Evolutionary conservation across 768 basidiomycete species (phyloP), one percentile per base, ranked within the genome.

Genomic region (Butyriboletus loyo): DNA sequence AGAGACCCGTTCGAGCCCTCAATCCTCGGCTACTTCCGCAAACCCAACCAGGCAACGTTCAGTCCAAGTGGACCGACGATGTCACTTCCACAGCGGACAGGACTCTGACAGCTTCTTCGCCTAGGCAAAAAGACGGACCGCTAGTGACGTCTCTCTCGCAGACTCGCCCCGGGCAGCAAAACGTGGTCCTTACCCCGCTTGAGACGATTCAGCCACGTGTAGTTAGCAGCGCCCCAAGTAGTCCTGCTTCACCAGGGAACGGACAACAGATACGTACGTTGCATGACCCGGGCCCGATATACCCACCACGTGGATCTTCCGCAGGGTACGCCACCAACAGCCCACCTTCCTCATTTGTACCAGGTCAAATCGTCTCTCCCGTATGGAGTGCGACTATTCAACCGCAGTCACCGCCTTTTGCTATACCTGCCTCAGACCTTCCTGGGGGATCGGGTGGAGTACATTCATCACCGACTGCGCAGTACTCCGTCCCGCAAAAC

Each of bases 351-450:
- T 68, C 74, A 35, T 71, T 72, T 50, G 62, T 55, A 40, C 72
- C 76, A 17, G 71, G 71, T 36, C 69, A 70, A 50, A 53, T 68
- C 15, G 55, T 74, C 21, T 70, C 73, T n/a, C 73, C 76, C 30
- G 40, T 64, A 14, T 70, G 79, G 55, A 74, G 70, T 60, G 60
- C 70, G 9, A 73, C 73, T 41, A 69, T 53, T 58, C 66, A 46
- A 62, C 52, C 49, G 41, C 65, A 46, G 40, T 62, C 55, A 52
- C 66, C 54, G 34, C 68, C 39, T 65, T 60, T 51, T 58, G 52
- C 46, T 45, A 41, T 36, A 13, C 57, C 53, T 57, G 64, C 40
- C 51, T 65, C 46, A 42, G 66, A 61, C 15, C 61, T 44, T 53
- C 37, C 66, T 28, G 50, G 42, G 32, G 46, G 55, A 46, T 66